Percentiles rank a stretch among this genome's conserved stretches.
Evolutionary conservation across 164 flowering plant genomes (phyloP).

Genomic region (Nelumbo lutea): DNA sequence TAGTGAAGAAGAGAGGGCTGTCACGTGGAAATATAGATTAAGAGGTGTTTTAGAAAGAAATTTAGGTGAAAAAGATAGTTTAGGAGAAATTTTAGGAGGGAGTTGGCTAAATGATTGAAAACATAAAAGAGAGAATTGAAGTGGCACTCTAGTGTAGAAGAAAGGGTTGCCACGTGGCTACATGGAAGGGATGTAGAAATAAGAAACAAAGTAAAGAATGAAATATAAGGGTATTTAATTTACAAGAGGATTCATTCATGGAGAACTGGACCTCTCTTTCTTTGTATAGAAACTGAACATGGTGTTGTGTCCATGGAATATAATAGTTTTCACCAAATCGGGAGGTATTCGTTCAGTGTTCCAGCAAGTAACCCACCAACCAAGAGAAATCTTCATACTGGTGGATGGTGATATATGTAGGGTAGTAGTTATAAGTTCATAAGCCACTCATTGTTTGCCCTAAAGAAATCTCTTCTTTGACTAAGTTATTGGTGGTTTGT

Average conservation of each 20-base stretch:
- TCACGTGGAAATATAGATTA: too few species aligned
- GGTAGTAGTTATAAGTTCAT: too few species aligned
- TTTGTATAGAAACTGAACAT: conserved; percentile 22
- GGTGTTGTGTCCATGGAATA: conserved; percentile 36
- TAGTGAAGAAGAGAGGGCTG: too few species aligned
- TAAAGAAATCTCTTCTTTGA: too few species aligned
- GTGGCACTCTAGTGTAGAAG: not conserved
- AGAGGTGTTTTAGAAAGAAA: too few species aligned
- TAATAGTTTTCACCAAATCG: conserved; percentile 33
- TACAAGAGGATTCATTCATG: conserved; percentile 40
- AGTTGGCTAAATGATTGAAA: too few species aligned
- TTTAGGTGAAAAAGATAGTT: too few species aligned
- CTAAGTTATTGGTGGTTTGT: too few species aligned
- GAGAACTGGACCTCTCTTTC: conserved; percentile 45
- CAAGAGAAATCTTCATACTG: conserved; percentile 6
- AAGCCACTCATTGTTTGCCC: too few species aligned
- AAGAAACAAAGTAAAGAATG: not conserved
- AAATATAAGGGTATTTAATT: not conserved
- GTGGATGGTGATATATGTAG: too few species aligned
- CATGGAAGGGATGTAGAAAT: not conserved
- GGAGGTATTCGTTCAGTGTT: not conserved
- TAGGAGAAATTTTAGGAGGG: too few species aligned
- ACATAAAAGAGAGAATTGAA: not conserved
- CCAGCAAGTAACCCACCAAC: conserved; percentile 7
- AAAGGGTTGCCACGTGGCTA: not conserved